Base-by-base conservation (phyloP, 805 yeast genomes). In the Cyberlindnera mycetangii region DNA sequence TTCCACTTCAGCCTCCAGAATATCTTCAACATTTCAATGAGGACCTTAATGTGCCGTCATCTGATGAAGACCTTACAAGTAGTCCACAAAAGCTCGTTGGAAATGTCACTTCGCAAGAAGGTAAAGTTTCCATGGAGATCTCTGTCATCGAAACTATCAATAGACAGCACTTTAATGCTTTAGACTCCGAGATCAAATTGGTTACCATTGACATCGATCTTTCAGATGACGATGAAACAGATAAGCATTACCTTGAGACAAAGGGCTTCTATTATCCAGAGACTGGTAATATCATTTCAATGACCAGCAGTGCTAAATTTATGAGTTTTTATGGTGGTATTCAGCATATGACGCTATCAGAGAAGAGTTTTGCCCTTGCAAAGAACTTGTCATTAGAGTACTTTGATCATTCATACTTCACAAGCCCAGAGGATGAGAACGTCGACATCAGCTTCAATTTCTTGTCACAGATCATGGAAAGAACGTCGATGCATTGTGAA, bases 241-340 rank as follows among this genome's bases (percentile, higher is more conserved):
- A 78, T 25, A 69, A 66, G 43, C 80, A 81, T 56, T 57, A 60
- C 1, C 52, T 89, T 16, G 68, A 70, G 5, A 65, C 86, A 10
- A 65, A 66, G 19, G 90, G 89, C 0, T 71, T 81, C 2, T 84
- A 83, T 59, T 87, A 83, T 56, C 81, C 84, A 49, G 71, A 74
- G 17, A 65, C 78, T 1, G 95, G 95, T 0, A 69, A 85, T 41
- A 59, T 85, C 4, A 66, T 85, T 14, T 71, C 81, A 0, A 57
- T 76, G 16, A 74, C 89, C 1, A 68, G 72, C 28, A 75, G 89
- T 22, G 86, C 85, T 7, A 84, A 83, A 59, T 81, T 81, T 59
- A 68, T 71, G 41, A 83, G 89, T 7, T 43, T 71, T n/a, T 74
- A 75, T 55, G 83, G 81, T 1, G 66, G 85, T 27, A 80, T 88